These are phyloP conservation scores for Pyrenula aspistea DNA, from an alignment of 495 filamentous ascomycete genomes.

Conservation along the genomic window DNA sequence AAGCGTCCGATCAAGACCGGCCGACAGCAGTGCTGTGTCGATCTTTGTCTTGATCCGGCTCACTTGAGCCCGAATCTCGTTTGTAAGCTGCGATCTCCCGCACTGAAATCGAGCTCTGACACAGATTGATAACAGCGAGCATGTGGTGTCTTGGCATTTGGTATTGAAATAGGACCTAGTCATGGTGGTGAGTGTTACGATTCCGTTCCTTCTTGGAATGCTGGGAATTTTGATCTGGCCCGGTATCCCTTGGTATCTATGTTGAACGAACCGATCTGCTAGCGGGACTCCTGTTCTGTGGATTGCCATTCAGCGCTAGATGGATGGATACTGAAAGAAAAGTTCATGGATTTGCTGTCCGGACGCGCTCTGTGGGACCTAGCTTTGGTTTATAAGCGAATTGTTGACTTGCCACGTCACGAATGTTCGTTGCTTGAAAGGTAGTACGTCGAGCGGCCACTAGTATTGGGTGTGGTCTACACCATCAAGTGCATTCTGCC, in stretches of 20 bases:
- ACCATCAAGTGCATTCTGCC: not conserved
- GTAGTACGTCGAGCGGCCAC: not conserved
- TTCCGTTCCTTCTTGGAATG: no score
- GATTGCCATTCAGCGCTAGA: no score
- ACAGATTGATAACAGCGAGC: not conserved
- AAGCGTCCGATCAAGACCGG: not conserved
- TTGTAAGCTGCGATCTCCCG: not conserved
- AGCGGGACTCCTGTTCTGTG: no score
- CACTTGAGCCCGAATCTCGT: not conserved
- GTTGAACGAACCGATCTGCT: no score
- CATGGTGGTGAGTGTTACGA: not conserved
- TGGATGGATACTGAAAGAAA: no score
- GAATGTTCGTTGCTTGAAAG: no score
- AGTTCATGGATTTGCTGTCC: no score
- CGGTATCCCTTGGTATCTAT: no score
- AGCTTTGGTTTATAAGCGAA: no score
- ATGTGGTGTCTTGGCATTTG: not conserved
- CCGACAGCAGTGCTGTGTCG: not conserved
- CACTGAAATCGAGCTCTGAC: not conserved
- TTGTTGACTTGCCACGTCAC: not conserved
- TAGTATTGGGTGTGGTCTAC: not conserved
- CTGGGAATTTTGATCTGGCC: no score
- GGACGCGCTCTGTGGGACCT: no score
- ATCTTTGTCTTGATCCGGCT: not conserved
- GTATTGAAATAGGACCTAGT: not conserved